These are phyloP conservation scores for Phytophthora crassamura DNA, from an alignment of 352 stramenopile species.

Conservation along the genomic window DNA sequence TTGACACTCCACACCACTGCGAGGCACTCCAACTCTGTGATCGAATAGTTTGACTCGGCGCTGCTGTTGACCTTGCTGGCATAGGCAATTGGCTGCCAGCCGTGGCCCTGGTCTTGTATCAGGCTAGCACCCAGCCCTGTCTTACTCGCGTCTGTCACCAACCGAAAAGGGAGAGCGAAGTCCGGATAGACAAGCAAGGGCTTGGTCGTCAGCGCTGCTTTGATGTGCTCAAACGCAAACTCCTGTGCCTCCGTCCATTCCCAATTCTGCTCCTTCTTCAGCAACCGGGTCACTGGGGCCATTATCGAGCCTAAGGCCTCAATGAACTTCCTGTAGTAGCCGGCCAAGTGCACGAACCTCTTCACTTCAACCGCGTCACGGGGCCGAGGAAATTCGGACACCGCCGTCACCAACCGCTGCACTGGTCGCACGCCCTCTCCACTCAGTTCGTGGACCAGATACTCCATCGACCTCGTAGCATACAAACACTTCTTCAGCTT, in stretches of 20 bases:
- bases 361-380: too few relatives aligned
- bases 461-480: too few relatives aligned
- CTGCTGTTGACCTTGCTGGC: not conserved
- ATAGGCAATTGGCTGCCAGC: not conserved
- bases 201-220: not conserved
- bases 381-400: too few relatives aligned
- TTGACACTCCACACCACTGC: not conserved
- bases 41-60: not conserved
- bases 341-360: slow-evolving; percentile 15
- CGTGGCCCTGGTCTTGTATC: not conserved
- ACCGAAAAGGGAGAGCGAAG: not conserved
- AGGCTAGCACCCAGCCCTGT: not conserved
- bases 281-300: slow-evolving; percentile 20
- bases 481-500: slow-evolving; percentile 33
- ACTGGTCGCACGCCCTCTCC: too few relatives aligned
- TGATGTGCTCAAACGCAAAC: not conserved
- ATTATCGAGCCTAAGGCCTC: slow-evolving; percentile 17
- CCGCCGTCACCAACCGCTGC: too few relatives aligned
- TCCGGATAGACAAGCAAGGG: not conserved
- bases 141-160: not conserved
- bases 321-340: slow-evolving; percentile 26
- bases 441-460: too few relatives aligned
- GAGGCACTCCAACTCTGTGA: not conserved
- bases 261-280: slow-evolving; percentile 23
- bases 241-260: slow-evolving; percentile 22